phyloP scores from a whole-genome alignment of 179 eudicot genomes.

The Patellifolia procumbens region DNA sequence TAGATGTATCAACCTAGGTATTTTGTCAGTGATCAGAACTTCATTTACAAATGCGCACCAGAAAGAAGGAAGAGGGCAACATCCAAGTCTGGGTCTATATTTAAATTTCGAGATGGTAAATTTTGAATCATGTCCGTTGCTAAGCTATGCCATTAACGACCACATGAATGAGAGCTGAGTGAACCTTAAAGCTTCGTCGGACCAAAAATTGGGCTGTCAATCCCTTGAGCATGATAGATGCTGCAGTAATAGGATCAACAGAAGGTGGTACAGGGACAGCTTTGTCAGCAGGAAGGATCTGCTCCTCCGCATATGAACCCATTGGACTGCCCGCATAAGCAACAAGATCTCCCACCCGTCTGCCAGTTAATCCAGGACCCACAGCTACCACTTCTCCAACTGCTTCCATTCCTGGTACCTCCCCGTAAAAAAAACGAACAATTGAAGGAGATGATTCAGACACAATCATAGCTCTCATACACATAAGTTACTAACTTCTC shows the following conservation, averaged over 20 bases:
- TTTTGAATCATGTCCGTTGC: neutral
- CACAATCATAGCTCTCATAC: neutral
- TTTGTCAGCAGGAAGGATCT: slow-evolving; percentile 77
- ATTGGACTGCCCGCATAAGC: slow-evolving; percentile 72
- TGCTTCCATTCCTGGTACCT: slow-evolving; percentile 71
- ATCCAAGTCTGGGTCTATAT: neutral
- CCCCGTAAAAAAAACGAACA: neutral
- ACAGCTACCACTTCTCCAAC: slow-evolving; percentile 86
- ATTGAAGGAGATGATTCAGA: neutral
- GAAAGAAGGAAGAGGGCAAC: neutral
- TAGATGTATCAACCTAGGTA: neutral
- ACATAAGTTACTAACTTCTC: neutral
- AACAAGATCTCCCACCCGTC: slow-evolving; percentile 76
- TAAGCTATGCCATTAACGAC: neutral
- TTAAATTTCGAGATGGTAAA: neutral
- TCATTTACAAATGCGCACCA: neutral
- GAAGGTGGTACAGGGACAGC: slow-evolving; percentile 77
- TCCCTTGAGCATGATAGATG: slow-evolving; percentile 77
- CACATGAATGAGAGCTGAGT: slow-evolving; percentile 8
- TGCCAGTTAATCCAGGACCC: slow-evolving; percentile 77
- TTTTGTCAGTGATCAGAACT: neutral
- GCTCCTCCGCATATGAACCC: slow-evolving; percentile 92
- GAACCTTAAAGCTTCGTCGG: slow-evolving; percentile 72
- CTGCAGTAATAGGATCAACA: slow-evolving; percentile 72
- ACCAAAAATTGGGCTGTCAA: slow-evolving; percentile 72